These are phyloP conservation scores for Dactylella cylindrospora DNA, from an alignment of 2,329 filamentous ascomycete species.

Conservation along the genomic window DNA sequence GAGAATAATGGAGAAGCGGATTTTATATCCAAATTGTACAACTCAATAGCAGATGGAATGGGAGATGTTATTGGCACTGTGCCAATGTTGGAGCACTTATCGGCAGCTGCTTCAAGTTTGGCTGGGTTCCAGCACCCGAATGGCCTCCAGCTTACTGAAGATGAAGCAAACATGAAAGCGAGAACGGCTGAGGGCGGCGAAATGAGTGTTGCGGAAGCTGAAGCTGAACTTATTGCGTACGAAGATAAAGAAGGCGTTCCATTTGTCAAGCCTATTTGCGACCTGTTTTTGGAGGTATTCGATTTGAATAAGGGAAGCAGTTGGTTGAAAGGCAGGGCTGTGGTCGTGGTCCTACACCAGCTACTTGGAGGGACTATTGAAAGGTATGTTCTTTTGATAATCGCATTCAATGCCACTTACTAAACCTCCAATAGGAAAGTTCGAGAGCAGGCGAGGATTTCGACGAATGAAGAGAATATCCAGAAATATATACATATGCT, in stretches of 20 bases:
- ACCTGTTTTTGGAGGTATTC: conserved; percentile 94
- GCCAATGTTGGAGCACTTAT: conserved; percentile 90
- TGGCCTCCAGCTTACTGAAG: conserved; percentile 8
- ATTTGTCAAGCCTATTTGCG: conserved; percentile 97
- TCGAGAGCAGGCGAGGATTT: conserved; percentile 73
- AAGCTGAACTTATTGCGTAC: conserved; percentile 90
- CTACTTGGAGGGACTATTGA: conserved; percentile 94
- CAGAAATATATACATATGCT: conserved; percentile 72
- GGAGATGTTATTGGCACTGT: conserved; percentile 97
- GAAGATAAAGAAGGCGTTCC: conserved; percentile 86
- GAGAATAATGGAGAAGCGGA: conserved; percentile 67
- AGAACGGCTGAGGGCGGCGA: conserved; percentile 37
- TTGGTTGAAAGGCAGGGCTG: conserved; percentile 91
- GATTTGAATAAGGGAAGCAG: conserved; percentile 93
- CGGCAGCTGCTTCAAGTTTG: conserved; percentile 51
- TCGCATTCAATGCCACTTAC: not conserved
- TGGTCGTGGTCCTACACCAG: conserved; percentile 94
- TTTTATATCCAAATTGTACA: conserved; percentile 92
- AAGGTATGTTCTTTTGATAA: conserved; percentile 54
- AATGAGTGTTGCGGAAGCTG: conserved; percentile 64
- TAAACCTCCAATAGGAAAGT: conserved; percentile 62
- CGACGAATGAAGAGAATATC: conserved; percentile 76
- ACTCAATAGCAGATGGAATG: conserved; percentile 95
- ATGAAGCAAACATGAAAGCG: conserved; percentile 66
- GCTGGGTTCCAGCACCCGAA: conserved; percentile 26